Evolutionary conservation across 345 rosid genomes (phyloP), one percentile per base, ranked within the genome.

Genomic region (Populus simonii): DNA sequence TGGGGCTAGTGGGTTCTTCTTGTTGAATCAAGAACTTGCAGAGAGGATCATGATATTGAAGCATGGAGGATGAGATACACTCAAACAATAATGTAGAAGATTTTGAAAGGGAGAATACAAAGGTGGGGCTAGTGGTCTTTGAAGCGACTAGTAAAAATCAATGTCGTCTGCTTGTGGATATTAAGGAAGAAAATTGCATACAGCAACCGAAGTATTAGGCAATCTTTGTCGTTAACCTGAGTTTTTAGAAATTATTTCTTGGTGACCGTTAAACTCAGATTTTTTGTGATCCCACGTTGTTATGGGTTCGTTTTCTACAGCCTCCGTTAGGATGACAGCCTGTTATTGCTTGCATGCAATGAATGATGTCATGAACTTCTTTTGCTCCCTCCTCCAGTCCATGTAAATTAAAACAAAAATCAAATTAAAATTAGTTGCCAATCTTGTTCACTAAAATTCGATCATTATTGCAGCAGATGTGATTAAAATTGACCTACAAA

Each of bases 131-230:
- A 25, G 75, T 33, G 79, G 77, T 45, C 79, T 75, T 79, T 78
- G 86, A 79, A 86, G 86, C 91, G 87, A 82, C 84, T 2, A 35
- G 25, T 0, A 69, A 57, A 59, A n/a, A n/a, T 59, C 29, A 59
- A 69, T 72, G 68, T 43, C 65, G 63, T 38, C 4, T 17, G 53
- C 66, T 22, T 29, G 76, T 53, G 74, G 82, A 75, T 78, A 8
- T 23, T 55, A 65, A 66, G 73, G 73, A 72, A 79, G 63, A 70
- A 77, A 74, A 80, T 45, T 70, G 80, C 72, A 85, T 73, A 67
- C 7, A 53, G 72, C 43, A 63, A 67, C 66, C 6, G 12, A 41
- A 69, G 29, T 55, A 13, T 3, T 53, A 22, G 78, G 29, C 57
- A 11, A 72, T 29, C 66, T 74, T 76, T 82, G 83, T 85, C 87